A percentile compares a stretch with the other conserved stretches of the same genome.
These are phyloP conservation scores for Xylaria sp. DNA, from an alignment of 2,329 filamentous ascomycete genomes.

Conservation along the genomic window DNA sequence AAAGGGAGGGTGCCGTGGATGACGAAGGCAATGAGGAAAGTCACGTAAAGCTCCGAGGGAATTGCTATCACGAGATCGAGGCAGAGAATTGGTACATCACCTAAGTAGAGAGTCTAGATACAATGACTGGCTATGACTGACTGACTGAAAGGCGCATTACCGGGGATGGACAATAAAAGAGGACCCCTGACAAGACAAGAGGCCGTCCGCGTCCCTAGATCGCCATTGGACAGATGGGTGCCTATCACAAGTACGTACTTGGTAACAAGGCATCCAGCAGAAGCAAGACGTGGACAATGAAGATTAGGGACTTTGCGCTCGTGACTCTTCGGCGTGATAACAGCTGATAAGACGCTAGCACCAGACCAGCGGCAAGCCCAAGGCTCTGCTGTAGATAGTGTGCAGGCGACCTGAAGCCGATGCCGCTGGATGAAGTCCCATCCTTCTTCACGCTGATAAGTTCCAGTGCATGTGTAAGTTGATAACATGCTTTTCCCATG, in stretches of 20 bases:
- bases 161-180: conserved; percentile 11
- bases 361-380: conserved; percentile 9
- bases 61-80: conserved; percentile 31
- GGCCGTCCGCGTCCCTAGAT: not conserved
- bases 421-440: conserved; percentile 37
- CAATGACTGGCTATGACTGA: conserved; percentile 30
- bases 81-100: conserved; percentile 28
- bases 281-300: conserved; percentile 43
- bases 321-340: conserved; percentile 47
- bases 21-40: conserved; percentile 39
- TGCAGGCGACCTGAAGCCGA: conserved; percentile 35
- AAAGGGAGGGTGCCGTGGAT: conserved; percentile 28
- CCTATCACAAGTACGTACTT: conserved; percentile 4
- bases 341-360: conserved; percentile 40
- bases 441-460: not conserved
- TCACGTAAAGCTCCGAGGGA: conserved; percentile 37
- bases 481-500: conserved; percentile 9
- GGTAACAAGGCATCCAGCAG: conserved; percentile 32
- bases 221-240: conserved; percentile 19
- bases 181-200: conserved; percentile 18
- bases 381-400: conserved; percentile 5
- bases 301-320: conserved; percentile 39
- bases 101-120: conserved; percentile 5
- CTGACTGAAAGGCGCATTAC: conserved; percentile 30
- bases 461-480: not conserved